Percentiles rank a stretch among this genome's conserved stretches.
phyloP scores from a whole-genome alignment of 805 yeast genomes.

The Suhomyces emberorum region DNA sequence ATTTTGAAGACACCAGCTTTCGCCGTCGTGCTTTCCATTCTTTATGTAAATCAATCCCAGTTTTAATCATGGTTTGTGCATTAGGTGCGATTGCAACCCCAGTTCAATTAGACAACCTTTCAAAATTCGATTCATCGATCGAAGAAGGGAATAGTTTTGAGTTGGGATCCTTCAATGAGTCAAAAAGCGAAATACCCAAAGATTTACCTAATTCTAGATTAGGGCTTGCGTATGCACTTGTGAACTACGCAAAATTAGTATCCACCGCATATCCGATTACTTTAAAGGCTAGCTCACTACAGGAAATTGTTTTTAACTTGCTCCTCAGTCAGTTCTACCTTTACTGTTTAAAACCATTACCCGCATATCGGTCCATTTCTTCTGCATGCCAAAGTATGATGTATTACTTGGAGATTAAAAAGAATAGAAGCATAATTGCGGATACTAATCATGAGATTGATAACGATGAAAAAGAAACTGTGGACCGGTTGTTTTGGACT shows the following conservation, averaged over 20 bases:
- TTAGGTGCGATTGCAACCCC: slow-evolving; percentile 31
- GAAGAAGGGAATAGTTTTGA: slow-evolving; percentile 24
- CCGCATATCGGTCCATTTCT: slow-evolving; percentile 23
- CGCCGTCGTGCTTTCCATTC: slow-evolving; percentile 17
- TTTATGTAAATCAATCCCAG: slow-evolving; percentile 23
- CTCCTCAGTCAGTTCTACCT: slow-evolving; percentile 27
- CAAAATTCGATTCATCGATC: slow-evolving; percentile 22
- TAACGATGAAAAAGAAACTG: slow-evolving; percentile 12
- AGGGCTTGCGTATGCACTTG: slow-evolving; percentile 18
- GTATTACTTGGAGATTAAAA: slow-evolving; percentile 24
- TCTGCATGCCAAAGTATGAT: slow-evolving; percentile 29
- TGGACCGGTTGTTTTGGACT: slow-evolving; percentile 34
- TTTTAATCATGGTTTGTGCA: slow-evolving; percentile 28
- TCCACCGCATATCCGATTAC: slow-evolving; percentile 20
- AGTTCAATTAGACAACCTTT: slow-evolving; percentile 30
- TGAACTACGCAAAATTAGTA: slow-evolving; percentile 21
- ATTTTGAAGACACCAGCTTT: slow-evolving; percentile 16
- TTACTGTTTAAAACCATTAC: slow-evolving; percentile 23
- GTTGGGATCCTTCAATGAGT: slow-evolving; percentile 18
- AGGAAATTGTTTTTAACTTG: slow-evolving; percentile 17
- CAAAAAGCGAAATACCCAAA: slow-evolving; percentile 4
- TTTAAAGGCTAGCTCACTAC: slow-evolving; percentile 13
- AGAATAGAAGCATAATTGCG: slow-evolving; percentile 3
- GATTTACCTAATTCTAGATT: slow-evolving; percentile 17
- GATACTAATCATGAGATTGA: slow-evolving; percentile 4